These are phyloP conservation scores for Helianthus annuus DNA, from an alignment of 129 eudicot species.

Conservation along the genomic window DNA sequence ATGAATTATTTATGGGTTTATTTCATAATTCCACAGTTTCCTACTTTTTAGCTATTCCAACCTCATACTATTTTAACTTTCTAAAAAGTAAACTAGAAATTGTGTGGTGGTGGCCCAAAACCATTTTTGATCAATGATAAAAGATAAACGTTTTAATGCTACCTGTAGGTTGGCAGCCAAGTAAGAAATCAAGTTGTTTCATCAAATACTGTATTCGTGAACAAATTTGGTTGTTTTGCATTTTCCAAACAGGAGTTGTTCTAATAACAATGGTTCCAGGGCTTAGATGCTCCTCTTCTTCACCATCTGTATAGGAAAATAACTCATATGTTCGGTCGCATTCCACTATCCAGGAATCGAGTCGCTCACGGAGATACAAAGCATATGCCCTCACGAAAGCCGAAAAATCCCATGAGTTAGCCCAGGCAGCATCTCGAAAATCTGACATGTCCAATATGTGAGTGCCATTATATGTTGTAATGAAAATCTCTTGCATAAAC, in stretches of 20 bases:
- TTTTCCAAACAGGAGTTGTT: conserved; percentile 41
- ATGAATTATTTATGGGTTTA: too few species aligned
- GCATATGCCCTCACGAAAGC: conserved; percentile 71
- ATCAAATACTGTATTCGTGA: conserved; percentile 45
- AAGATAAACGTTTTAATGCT: neutral
- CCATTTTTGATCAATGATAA: neutral
- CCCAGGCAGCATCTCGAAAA: conserved; percentile 51
- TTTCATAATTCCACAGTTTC: too few species aligned
- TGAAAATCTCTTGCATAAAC: conserved; percentile 72
- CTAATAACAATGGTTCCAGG: conserved; percentile 20
- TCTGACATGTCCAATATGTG: conserved; percentile 72
- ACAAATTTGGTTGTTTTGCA: conserved; percentile 38
- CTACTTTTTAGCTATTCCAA: too few species aligned
- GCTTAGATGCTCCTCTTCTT: conserved; percentile 36
- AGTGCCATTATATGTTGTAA: conserved; percentile 53
- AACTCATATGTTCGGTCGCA: conserved; percentile 39
- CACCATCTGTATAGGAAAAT: conserved; percentile 27
- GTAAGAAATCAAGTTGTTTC: conserved; percentile 60
- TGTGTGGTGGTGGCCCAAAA: too few species aligned
- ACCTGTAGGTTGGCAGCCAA: conserved; percentile 76
- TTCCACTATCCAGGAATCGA: conserved; percentile 69
- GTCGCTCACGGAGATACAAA: conserved; percentile 60
- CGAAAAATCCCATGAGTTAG: conserved; percentile 74
- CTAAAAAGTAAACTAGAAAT: too few species aligned
- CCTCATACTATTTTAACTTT: too few species aligned